Evolutionary conservation across 1,284 basidiomycete species (phyloP).

Genomic region (Sporisorium iseilematis-ciliati): DNA sequence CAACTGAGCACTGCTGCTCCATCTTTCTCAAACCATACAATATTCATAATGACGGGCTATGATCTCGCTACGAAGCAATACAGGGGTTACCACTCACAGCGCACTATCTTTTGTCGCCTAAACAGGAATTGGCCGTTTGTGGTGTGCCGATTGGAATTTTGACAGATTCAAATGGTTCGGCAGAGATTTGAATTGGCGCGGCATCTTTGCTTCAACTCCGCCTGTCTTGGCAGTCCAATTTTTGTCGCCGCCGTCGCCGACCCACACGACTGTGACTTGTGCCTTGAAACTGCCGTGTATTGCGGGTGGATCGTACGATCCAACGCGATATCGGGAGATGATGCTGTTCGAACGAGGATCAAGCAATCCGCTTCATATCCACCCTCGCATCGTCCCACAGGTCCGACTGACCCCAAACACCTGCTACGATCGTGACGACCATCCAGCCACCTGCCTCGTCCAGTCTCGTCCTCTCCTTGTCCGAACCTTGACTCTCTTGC

Average conservation of each 20-base stretch:
- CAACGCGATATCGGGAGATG: neutral
- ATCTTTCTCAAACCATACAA: too few relatives aligned
- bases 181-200: slow-evolving; percentile 5
- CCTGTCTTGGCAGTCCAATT: slow-evolving; percentile 11
- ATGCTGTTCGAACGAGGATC: neutral
- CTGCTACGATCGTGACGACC: slow-evolving; percentile 78
- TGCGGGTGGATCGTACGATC: too few relatives aligned
- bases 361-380: slow-evolving; percentile 37
- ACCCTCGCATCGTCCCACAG: slow-evolving; percentile 79
- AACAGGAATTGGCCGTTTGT: too few relatives aligned
- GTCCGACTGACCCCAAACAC: slow-evolving; percentile 87
- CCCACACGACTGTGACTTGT: too few relatives aligned
- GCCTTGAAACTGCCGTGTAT: too few relatives aligned
- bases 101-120: too few relatives aligned
- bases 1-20: too few relatives aligned
- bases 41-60: too few relatives aligned
- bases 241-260: too few relatives aligned
- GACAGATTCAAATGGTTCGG: neutral
- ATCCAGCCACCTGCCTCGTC: slow-evolving; percentile 83
- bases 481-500: neutral
- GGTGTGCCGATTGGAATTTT: neutral
- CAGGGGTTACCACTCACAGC: neutral
- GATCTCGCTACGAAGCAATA: neutral
- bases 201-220: slow-evolving; percentile 11
- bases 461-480: slow-evolving; percentile 63